Evolutionary conservation across 139 green algal species (phyloP), one percentile per base, ranked within the genome.

Genomic region (Zygnema circumcarinatum): DNA sequence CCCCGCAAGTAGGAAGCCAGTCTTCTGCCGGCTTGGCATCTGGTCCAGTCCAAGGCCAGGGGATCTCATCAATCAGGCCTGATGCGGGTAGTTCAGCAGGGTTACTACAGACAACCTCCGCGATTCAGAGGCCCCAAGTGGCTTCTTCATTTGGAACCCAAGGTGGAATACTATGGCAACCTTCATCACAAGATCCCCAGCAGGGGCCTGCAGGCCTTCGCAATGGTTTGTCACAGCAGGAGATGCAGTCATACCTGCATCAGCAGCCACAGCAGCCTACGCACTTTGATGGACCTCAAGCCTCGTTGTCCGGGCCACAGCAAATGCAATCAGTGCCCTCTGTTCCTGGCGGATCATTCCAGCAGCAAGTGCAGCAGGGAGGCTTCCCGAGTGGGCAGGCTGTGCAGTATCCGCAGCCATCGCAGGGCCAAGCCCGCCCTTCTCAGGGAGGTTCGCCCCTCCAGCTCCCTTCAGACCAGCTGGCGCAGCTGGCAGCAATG

Each of bases 251-350:
- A 21, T 36, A 3, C 33, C 11, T 7, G 3, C 80, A 87, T 52
- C 82, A 88, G 36, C 82, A 88, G 31, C 2, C 74, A 88, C 74
- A 88, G 76, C 82, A 87, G 79, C 79, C 76, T 3, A 29, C 53
- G 7, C n/a, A n/a, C n/a, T n/a, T n/a, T n/a, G n/a, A n/a, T n/a
- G n/a, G n/a, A n/a, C n/a, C n/a, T n/a, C 56, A 29, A 82, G 16
- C 47, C 7, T 16, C 47, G 16, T 69, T 39, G 2, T 22, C 31
- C 3, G 31, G 38, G 11, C 80, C 82, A 53, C 82, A 88, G 33
- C 82, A 88, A 41, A 20, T 38, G 62, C 74, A 88, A 47, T 78
- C 42, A 68, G 22, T 41, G 16, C 47, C 42, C 7, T 35, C 47
- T 40, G 16, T 67, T 38, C 79, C 79, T 47, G 53, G 29, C 11